Evolutionary conservation across 2,329 filamentous ascomycete genomes (phyloP).

Genomic region (Chaetomium strumarium): DNA sequence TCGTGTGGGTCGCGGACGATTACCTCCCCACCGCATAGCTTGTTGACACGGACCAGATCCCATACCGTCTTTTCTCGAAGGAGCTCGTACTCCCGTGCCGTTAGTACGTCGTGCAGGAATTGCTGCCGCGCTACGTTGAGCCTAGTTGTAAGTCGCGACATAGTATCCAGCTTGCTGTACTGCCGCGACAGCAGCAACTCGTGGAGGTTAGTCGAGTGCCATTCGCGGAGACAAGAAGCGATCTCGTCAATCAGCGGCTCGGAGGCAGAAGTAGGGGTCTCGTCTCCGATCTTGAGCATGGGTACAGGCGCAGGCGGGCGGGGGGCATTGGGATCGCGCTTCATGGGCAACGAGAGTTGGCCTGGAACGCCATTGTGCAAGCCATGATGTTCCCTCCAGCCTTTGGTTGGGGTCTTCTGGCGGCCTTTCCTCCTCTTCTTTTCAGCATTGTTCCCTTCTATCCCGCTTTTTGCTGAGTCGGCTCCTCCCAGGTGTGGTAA

Average conservation of each 20-base stretch:
- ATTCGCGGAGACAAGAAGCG: conserved; percentile 91
- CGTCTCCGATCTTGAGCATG: conserved; percentile 95
- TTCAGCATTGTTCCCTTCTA: conserved; percentile 32
- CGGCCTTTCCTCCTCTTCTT: conserved; percentile 33
- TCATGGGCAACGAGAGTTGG: conserved; percentile 42
- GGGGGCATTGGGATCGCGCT: conserved; percentile 59
- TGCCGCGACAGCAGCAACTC: conserved; percentile 78
- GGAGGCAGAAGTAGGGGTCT: conserved; percentile 80
- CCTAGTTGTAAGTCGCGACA: conserved; percentile 73
- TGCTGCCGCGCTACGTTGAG: conserved; percentile 82
- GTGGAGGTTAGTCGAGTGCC: conserved; percentile 96
- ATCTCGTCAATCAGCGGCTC: conserved; percentile 97
- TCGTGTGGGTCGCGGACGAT: conserved; percentile 87
- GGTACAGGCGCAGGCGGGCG: conserved; percentile 90
- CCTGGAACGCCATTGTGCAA: conserved; percentile 37
- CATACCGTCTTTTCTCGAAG: conserved; percentile 89
- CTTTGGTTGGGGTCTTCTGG: conserved; percentile 16
- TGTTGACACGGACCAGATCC: conserved; percentile 92
- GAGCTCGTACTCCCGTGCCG: conserved; percentile 70
- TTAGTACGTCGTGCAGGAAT: conserved; percentile 90
- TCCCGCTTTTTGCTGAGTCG: conserved; percentile 51
- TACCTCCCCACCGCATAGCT: conserved; percentile 85
- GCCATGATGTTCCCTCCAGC: conserved; percentile 13
- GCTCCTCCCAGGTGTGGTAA: conserved; percentile 28
- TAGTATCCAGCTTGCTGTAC: conserved; percentile 73